Conservation (phyloP, 306 rosid species). For the Vigna trinervia region DNA sequence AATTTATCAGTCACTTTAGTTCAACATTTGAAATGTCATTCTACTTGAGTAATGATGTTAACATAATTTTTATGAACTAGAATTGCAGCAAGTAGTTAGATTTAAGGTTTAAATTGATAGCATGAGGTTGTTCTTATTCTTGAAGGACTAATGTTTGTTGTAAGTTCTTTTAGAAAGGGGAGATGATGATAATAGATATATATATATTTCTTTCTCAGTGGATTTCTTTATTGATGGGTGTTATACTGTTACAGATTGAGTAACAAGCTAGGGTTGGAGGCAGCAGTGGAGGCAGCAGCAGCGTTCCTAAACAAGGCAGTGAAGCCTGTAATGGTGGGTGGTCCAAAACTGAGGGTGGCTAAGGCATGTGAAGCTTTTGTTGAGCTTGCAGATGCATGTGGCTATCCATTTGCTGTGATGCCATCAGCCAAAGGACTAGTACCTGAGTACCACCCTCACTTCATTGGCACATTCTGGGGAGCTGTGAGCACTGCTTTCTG, state of each 20-base stretch:
- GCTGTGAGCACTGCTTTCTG: conserved; percentile 72
- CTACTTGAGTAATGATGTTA: too few relatives aligned
- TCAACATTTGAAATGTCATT: too few relatives aligned
- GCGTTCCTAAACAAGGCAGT: conserved; percentile 71
- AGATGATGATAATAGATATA: background rate
- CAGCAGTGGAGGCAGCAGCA: conserved; percentile 71
- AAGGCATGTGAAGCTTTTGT: conserved; percentile 56
- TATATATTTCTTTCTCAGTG: background rate
- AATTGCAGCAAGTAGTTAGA: too few relatives aligned
- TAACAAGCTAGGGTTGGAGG: conserved; percentile 60
- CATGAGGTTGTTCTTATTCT: too few relatives aligned
- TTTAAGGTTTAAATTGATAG: too few relatives aligned
- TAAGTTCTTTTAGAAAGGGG: background rate
- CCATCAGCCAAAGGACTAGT: conserved; percentile 71
- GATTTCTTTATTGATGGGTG: background rate
- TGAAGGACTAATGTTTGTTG: too few relatives aligned
- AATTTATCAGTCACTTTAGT: too few relatives aligned
- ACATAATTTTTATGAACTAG: too few relatives aligned
- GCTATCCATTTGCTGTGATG: conserved; percentile 62
- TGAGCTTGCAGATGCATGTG: conserved; percentile 64
- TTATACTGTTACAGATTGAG: conserved; percentile 50
- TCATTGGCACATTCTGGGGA: conserved; percentile 79
- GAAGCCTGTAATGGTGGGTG: conserved; percentile 72
- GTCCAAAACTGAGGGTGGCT: conserved; percentile 71
- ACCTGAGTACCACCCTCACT: conserved; percentile 63